A percentile compares a stretch with the other conserved stretches of the same genome.
Evolutionary conservation across 2,329 filamentous ascomycete species (phyloP).

Genomic region (Talaromyces atroroseus): DNA sequence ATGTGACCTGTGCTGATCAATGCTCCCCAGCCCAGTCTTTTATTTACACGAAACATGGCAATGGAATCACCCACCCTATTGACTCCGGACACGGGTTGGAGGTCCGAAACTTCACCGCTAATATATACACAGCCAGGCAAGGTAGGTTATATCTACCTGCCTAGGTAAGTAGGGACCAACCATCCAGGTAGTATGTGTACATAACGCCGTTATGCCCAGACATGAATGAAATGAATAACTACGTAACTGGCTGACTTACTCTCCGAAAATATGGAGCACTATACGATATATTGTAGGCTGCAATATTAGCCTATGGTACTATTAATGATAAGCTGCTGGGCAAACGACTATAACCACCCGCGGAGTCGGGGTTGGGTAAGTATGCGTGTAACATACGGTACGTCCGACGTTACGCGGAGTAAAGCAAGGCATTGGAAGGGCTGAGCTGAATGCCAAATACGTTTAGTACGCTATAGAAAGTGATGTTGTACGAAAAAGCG

Average conservation of each 20-base stretch:
- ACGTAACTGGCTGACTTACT: not conserved
- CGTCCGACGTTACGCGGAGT: not conserved
- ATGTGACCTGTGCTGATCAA: not conserved
- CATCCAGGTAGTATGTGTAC: no score
- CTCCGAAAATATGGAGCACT: not conserved
- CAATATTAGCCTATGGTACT: not conserved
- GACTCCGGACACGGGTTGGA: not conserved
- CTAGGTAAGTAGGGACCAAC: not conserved
- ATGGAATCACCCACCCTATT: not conserved
- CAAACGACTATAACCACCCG: not conserved
- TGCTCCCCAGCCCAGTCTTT: not conserved
- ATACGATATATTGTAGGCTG: no score
- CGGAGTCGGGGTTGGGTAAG: not conserved
- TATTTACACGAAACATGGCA: not conserved
- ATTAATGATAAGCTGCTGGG: not conserved
- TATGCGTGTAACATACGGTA: not conserved
- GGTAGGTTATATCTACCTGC: no score
- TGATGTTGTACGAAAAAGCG: conserved; percentile 1
- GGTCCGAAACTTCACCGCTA: not conserved
- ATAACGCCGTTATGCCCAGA: not conserved
- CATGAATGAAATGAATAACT: not conserved
- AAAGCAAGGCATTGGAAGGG: not conserved
- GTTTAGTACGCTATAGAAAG: not conserved
- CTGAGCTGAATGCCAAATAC: not conserved
- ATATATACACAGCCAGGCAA: not conserved